Conservation (phyloP, 106 monocot species). For the Iris macrosiphon region DNA sequence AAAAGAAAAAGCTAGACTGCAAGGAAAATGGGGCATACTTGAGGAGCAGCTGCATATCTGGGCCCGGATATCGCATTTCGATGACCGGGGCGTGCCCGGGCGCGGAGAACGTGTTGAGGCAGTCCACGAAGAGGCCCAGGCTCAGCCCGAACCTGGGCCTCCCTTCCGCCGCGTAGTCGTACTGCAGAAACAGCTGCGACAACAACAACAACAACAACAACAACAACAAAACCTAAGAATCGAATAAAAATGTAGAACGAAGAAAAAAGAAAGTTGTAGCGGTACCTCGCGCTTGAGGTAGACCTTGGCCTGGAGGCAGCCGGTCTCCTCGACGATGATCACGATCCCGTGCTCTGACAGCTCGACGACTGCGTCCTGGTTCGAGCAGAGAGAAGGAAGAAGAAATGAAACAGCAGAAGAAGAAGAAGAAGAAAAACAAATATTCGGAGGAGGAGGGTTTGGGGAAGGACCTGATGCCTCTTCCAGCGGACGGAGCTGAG, state of each 20-base stretch:
- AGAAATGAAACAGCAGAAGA: conserved; percentile 1
- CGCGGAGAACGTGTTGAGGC: conserved; percentile 74
- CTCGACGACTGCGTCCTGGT: conserved; percentile 86
- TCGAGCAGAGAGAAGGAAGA: not conserved
- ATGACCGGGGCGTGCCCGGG: conserved; percentile 57
- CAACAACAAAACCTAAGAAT: not conserved
- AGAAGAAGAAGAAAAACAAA: not conserved
- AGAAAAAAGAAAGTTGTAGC: not conserved
- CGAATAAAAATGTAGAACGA: not conserved
- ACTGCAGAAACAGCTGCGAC: conserved; percentile 69
- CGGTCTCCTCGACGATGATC: conserved; percentile 81
- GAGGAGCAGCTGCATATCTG: conserved; percentile 94
- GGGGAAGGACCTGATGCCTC: conserved; percentile 60
- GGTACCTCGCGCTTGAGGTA: conserved; percentile 93
- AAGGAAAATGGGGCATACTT: conserved; percentile 66
- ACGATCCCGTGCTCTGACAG: conserved; percentile 95
- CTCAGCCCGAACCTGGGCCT: conserved; percentile 90
- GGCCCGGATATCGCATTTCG: conserved; percentile 91
- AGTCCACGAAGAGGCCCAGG: conserved; percentile 82
- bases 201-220: conserved; percentile 3
- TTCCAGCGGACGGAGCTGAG: conserved; percentile 96
- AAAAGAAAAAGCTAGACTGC: too few species aligned
- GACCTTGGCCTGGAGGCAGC: conserved; percentile 98
- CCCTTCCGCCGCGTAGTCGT: conserved; percentile 78
- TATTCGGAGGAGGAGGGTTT: not conserved